These are phyloP conservation scores for Musa troglodytarum DNA, from an alignment of 176 grass and related monocot genomes.

Conservation along the genomic window DNA sequence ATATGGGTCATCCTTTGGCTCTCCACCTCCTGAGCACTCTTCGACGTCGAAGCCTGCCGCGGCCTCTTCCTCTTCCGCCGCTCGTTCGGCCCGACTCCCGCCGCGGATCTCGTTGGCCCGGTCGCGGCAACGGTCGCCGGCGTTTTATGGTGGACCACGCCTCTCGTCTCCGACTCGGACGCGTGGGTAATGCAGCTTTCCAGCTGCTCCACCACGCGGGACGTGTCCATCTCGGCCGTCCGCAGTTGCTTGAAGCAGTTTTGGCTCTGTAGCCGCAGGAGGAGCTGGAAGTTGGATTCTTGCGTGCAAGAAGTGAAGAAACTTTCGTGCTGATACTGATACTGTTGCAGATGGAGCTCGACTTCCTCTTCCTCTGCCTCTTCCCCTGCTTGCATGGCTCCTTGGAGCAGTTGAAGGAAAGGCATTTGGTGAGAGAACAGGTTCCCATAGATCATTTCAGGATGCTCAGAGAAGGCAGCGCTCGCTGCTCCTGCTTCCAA, in stretches of 20 bases:
- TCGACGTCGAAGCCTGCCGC: constrained; percentile 32
- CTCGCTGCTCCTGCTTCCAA: background rate
- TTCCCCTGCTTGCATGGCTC: constrained; percentile 7
- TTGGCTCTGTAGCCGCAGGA: constrained; percentile 9
- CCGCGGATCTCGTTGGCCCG: background rate
- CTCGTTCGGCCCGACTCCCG: constrained; percentile 4
- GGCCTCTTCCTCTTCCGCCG: constrained; percentile 38
- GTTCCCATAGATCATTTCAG: background rate
- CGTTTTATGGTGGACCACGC: background rate
- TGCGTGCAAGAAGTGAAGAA: background rate
- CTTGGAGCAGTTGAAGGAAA: constrained; percentile 14
- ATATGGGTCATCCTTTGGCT: constrained; percentile 95
- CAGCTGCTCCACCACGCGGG: constrained; percentile 43
- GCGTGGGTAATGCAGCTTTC: constrained; percentile 81
- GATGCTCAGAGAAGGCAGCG: background rate
- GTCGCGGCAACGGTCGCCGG: background rate
- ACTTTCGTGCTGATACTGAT: background rate
- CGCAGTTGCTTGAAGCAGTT: background rate
- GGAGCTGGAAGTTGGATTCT: constrained; percentile 21
- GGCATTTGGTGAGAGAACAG: background rate
- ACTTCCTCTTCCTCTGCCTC: background rate
- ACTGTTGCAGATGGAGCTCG: background rate
- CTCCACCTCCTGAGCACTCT: constrained; percentile 74
- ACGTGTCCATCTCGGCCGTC: background rate
- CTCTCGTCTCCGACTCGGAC: background rate